Base-by-base conservation (phyloP, 2,329 filamentous ascomycete genomes). In the Leptographium wingfieldii region DNA sequence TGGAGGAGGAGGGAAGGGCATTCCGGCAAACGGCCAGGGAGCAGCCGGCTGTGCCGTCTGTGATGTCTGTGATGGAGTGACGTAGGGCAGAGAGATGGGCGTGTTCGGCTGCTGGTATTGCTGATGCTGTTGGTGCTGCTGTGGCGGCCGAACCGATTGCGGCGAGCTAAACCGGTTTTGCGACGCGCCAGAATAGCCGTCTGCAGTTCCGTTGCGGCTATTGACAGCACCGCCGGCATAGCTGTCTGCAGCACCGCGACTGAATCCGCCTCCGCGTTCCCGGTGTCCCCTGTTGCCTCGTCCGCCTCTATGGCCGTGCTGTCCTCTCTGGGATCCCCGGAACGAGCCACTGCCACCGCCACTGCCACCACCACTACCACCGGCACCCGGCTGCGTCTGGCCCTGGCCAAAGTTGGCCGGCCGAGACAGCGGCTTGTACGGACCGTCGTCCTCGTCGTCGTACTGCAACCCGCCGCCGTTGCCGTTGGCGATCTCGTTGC, bases 381-480 rank as follows among this genome's bases (percentile, higher is more conserved):
- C 67, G 19, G 22, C 11, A 60, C 61, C 67, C 64, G 43, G 73
- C 63, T 68, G 77, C 69, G 71, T 77, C 72, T 64, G 68, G 0
- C 74, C 76, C 61, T 74, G 74, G 6, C 78, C 80, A 61, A 86
- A 83, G 56, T 85, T 85, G 22, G 80, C 76, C 1, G 88, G 88
- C 22, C 88, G 77, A 25, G 85, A 72, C 22, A 92, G 76, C 5
- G 87, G 86, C 63, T 83, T 86, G 69, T 92, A 92, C 0, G 83
- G 82, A 0, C 84, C 84, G 62, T 86, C 80, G 2, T 85, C 80
- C 33, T 80, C 79, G 59, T 90, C 85, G 61, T 87, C 86, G 65
- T 89, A 89, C 67, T 81, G 83, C 49, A 88, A 74, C 40, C 78
- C 78, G 27, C 69, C 69, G 31, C 78, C 78, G 27, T 69, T 69